A percentile compares a stretch with the other conserved stretches of the same genome.
Conservation (phyloP, 805 yeast species). For the Saccharomycopsis sp. region DNA sequence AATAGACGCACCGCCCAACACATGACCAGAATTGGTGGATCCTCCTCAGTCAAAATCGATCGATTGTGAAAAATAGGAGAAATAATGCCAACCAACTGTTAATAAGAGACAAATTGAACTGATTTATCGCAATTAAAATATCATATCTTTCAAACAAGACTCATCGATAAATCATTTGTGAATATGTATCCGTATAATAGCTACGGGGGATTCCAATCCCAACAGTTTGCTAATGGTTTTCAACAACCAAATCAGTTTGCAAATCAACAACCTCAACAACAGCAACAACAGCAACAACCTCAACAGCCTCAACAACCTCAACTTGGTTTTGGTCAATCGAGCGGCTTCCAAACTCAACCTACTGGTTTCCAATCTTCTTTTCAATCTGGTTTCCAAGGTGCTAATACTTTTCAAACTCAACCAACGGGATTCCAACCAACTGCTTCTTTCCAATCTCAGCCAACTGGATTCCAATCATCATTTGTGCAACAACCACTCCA, state of each 20-base stretch:
- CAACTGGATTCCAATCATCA: constrained; percentile 2
- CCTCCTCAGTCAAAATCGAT: too few relatives aligned
- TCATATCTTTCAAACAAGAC: neutral
- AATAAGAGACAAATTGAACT: neutral
- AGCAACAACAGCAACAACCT: constrained; percentile 14
- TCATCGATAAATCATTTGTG: neutral
- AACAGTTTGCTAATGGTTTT: neutral
- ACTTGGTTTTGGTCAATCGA: constrained; percentile 7
- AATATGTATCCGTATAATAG: neutral
- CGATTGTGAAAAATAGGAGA: too few relatives aligned
- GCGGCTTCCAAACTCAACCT: constrained; percentile 22
- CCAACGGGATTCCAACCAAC: constrained; percentile 21
- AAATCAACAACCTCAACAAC: constrained; percentile 22
- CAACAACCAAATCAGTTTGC: constrained; percentile 3
- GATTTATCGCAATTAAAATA: neutral
- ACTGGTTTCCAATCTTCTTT: constrained; percentile 26
- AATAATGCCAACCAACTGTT: too few relatives aligned
- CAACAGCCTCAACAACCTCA: constrained; percentile 14
- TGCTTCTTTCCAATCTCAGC: constrained; percentile 10
- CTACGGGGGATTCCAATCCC: neutral
- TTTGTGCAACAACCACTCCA: constrained; percentile 23
- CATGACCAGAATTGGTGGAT: too few relatives aligned
- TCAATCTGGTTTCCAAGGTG: constrained; percentile 22
- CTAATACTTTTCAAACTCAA: constrained; percentile 21
- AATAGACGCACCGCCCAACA: too few relatives aligned